These are phyloP conservation scores for Moricandia arvensis DNA, from an alignment of 345 rosid species.

Conservation along the genomic window DNA sequence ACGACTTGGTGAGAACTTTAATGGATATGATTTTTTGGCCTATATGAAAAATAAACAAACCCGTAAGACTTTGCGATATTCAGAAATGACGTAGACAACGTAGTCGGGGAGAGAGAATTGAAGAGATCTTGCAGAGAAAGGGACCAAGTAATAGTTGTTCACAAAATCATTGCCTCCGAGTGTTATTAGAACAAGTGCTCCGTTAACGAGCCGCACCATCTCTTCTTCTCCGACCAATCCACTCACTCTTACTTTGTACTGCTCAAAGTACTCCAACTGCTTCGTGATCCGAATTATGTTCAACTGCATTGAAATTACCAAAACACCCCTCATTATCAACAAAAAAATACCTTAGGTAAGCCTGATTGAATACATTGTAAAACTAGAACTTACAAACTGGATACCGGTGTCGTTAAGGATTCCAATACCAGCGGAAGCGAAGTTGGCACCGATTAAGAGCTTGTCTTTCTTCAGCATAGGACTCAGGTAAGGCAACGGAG, in stretches of 20 bases:
- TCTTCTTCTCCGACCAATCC: conserved; percentile 53
- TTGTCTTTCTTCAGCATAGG: conserved; percentile 59
- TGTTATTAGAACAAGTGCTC: conserved; percentile 64
- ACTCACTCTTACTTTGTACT: conserved; percentile 59
- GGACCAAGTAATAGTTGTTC: conserved; percentile 85
- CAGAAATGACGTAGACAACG: conserved; percentile 66
- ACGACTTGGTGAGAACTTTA: background rate
- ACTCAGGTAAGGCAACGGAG: conserved; percentile 76
- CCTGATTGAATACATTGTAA: background rate
- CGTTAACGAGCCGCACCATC: conserved; percentile 49
- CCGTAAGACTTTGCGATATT: conserved; percentile 69
- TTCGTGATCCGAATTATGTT: conserved; percentile 64
- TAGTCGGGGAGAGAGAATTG: conserved; percentile 71
- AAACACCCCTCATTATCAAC: background rate
- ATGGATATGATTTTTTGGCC: background rate
- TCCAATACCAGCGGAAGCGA: conserved; percentile 96
- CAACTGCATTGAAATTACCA: conserved; percentile 43
- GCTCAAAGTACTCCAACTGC: conserved; percentile 63
- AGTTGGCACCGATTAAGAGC: conserved; percentile 81
- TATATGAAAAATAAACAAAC: conserved; percentile 6
- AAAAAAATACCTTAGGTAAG: background rate
- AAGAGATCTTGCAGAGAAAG: conserved; percentile 75
- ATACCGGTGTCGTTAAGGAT: conserved; percentile 87
- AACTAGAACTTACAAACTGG: conserved; percentile 64
- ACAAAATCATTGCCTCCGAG: conserved; percentile 91